These are phyloP conservation scores for Aspergillus sergii DNA, from an alignment of 2,329 filamentous ascomycete genomes.

Conservation along the genomic window DNA sequence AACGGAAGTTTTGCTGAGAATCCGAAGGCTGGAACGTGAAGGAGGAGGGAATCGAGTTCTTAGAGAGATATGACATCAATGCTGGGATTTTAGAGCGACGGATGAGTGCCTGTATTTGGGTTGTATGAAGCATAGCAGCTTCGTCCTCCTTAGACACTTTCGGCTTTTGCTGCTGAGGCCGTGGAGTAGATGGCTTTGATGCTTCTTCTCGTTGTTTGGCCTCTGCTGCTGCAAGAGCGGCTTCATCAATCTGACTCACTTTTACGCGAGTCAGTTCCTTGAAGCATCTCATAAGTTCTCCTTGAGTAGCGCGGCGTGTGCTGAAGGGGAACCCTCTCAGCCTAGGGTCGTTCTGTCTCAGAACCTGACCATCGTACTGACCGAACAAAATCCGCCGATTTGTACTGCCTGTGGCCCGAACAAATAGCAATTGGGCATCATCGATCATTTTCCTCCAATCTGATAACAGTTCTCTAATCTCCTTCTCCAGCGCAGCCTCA, in stretches of 20 bases:
- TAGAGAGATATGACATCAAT: slow-evolving; percentile 78
- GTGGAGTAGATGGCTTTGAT: slow-evolving; percentile 34
- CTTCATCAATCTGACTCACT: slow-evolving; percentile 74
- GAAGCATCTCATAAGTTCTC: slow-evolving; percentile 91
- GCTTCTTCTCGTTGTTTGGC: slow-evolving; percentile 47
- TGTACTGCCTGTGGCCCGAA: slow-evolving; percentile 83
- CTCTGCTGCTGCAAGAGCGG: slow-evolving; percentile 56
- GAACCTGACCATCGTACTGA: slow-evolving; percentile 83
- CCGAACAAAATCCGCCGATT: slow-evolving; percentile 88
- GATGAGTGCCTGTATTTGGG: slow-evolving; percentile 84
- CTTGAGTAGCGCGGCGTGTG: slow-evolving; percentile 87
- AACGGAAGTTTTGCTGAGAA: slow-evolving; percentile 71
- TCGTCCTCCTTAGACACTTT: slow-evolving; percentile 84
- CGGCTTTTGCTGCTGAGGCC: slow-evolving; percentile 46
- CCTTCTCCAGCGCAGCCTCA: slow-evolving; percentile 84
- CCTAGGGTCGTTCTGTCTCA: slow-evolving; percentile 76
- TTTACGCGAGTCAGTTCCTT: slow-evolving; percentile 92
- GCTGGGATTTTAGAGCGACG: slow-evolving; percentile 88
- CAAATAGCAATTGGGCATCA: slow-evolving; percentile 79
- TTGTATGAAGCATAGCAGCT: slow-evolving; percentile 77
- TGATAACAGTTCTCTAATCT: slow-evolving; percentile 76
- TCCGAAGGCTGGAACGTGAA: slow-evolving; percentile 76
- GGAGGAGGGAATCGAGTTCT: slow-evolving; percentile 69
- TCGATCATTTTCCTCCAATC: slow-evolving; percentile 90
- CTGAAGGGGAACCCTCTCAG: slow-evolving; percentile 90